These are phyloP conservation scores for Cladophialophora chaetospira DNA, from an alignment of 2,329 filamentous ascomycete genomes.

Conservation along the genomic window DNA sequence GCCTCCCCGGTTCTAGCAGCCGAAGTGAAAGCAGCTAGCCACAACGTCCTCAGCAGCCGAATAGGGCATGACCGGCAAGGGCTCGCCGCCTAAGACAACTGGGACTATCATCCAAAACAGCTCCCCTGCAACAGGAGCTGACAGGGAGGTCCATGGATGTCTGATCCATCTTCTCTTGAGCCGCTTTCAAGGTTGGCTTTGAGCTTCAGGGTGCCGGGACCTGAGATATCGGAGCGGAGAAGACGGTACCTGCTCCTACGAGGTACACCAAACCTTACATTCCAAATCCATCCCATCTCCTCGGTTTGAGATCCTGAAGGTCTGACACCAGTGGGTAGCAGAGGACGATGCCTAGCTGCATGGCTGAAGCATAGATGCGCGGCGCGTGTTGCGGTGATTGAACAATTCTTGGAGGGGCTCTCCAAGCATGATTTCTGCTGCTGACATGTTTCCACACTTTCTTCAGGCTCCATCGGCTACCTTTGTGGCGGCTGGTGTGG, in stretches of 20 bases:
- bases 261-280: background rate
- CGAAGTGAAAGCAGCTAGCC: slow-evolving; percentile 31
- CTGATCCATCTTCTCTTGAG: slow-evolving; percentile 6
- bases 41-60: slow-evolving; percentile 28
- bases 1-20: slow-evolving; percentile 29
- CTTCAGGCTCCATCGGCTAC: background rate
- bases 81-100: slow-evolving; percentile 11
- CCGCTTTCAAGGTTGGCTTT: slow-evolving; percentile 2
- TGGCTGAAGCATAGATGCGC: background rate
- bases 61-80: slow-evolving; percentile 26
- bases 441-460: slow-evolving; percentile 6
- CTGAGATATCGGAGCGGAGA: background rate
- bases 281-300: background rate
- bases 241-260: background rate
- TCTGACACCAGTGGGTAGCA: background rate
- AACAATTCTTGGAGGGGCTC: too few relatives aligned
- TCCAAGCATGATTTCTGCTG: slow-evolving; percentile 7
- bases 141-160: slow-evolving; percentile 12
- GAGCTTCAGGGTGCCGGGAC: background rate
- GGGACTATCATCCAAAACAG: slow-evolving; percentile 22
- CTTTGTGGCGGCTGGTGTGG: slow-evolving; percentile 20
- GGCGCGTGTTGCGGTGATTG: background rate
- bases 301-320: background rate
- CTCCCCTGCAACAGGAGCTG: slow-evolving; percentile 15
- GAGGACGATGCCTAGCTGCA: background rate